Base-by-base conservation (phyloP, 2,329 filamentous ascomycete species). In the Colletotrichum musae region DNA sequence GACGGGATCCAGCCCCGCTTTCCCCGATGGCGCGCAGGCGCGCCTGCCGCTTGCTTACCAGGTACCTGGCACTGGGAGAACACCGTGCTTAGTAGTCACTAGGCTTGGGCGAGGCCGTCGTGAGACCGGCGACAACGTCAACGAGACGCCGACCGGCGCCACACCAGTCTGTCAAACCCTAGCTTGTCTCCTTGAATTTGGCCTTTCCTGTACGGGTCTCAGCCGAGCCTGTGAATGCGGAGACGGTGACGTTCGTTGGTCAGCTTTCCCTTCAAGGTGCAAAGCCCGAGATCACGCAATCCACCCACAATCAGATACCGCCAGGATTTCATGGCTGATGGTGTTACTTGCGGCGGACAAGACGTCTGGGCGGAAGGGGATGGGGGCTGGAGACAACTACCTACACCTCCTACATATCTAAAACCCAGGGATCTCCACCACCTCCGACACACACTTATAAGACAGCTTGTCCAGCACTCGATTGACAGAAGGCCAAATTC, bases 251-350 rank as follows among this genome's bases (percentile, higher is more conserved):
- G 39, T 54, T 59, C 47, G 61, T 60, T 70, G 67, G 67, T 39
- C 51, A 28, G 53, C 50, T 21, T 16, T 13, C 26, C 28, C 15
- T 57, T 21, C 16, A 6, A 53, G 24, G 13, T n/a, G 45, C 56
- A 70, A 26, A 61, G 43, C 36, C 67, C 62, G 58, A 24, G 21
- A 70, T 52, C 68, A 70, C 68, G 68, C 68, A 54, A 70, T 68
- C 9, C 45, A 68, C 43, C 68, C 64, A 70, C 64, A 68, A 58
- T 59, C 58, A 51, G 47, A 54, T 59, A 58, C 53, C 53, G 64
- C 58, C 24, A 15, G 24, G 15, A 39, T 39, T 21, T 32, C n/a
- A 18, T 50, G 45, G 7, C 21, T 62, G 21, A 21, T 24, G 18
- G 26, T 47, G 47, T 10, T 2, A 24, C 43, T 21, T 13, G 36